Evolutionary conservation across 441 rosid species (phyloP), one percentile per base, ranked within the genome.

Genomic region (Syzygium syzygioides): DNA sequence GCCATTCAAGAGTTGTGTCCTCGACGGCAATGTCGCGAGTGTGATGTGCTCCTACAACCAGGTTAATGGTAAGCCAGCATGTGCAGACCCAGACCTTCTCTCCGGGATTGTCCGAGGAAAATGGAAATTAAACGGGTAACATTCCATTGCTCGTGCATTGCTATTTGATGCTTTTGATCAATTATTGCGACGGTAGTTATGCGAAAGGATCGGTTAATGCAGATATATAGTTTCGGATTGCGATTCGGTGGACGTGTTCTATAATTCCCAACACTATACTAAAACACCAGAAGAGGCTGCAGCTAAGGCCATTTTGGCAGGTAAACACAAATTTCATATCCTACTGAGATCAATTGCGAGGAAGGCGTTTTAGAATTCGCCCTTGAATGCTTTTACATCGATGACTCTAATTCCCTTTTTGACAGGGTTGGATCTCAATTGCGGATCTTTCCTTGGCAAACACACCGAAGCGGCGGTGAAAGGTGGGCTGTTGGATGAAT

Each of bases 1-100:
- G 85, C 99, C 99, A 28, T 97, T 97, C 94, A 96, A 95, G 90
- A 96, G 98, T 23, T 95, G 99, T 87, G 98, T 97, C 11, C 18
- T 94, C 54, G 99, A 97, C 86, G 99, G 99, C 80, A 96, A 97
- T 87, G 99, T 96, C 55, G 99, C 99, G 0, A 94, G 98, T 91
- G 98, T 97, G 25, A 97, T 97, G 98, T 97, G 98, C 86, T 96
- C 98, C 20, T 97, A 96, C 89, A 97, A 97, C 87, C 93, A 96
- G 92, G 97, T 97, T 50, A 97, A 97, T 85, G 99, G 98, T 5
- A 95, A 91, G 86, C 99, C 99, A 0, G 93, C 97, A 20, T 96
- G 99, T 87, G 99, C 98, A 34, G 99, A 97, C 41, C 95, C 95
- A 0, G 94, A 93, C 86, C 97, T 97, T 20, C 95, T 97, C 2